Evolutionary conservation across 768 basidiomycete genomes (phyloP).

Genomic region (Serendipita sp.): DNA sequence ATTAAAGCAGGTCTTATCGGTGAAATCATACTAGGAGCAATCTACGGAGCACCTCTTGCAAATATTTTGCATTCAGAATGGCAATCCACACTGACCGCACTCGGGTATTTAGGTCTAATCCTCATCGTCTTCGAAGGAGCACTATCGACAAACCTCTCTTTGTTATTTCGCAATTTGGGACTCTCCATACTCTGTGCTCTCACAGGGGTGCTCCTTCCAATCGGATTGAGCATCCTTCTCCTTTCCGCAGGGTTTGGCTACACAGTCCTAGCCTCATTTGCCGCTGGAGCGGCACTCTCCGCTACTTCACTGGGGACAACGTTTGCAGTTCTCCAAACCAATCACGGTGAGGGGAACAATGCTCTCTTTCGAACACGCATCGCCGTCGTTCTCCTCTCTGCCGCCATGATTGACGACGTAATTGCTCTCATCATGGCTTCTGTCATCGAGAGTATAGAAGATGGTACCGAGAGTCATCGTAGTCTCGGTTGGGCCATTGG

Average conservation of each 20-base stretch:
- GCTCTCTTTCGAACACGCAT: constrained; percentile 32
- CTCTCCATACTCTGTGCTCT: constrained; percentile 34
- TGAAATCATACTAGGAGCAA: constrained; percentile 37
- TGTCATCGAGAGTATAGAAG: constrained; percentile 30
- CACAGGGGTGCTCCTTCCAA: constrained; percentile 35
- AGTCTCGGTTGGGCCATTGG: constrained; percentile 26
- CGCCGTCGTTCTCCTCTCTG: constrained; percentile 41
- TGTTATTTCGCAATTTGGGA: constrained; percentile 30
- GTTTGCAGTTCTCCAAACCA: constrained; percentile 31
- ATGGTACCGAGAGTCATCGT: neutral
- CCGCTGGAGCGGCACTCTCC: constrained; percentile 43
- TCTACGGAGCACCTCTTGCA: constrained; percentile 36
- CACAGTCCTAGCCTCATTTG: constrained; percentile 32
- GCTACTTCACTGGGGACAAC: constrained; percentile 55
- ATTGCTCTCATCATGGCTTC: constrained; percentile 43
- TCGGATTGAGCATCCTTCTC: constrained; percentile 32
- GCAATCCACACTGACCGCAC: constrained; percentile 21
- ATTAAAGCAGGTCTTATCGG: constrained; percentile 35
- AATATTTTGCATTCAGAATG: constrained; percentile 26
- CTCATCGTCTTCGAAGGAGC: constrained; percentile 35
- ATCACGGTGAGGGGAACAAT: constrained; percentile 14
- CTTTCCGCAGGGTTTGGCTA: constrained; percentile 27
- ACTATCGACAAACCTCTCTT: constrained; percentile 30
- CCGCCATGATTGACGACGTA: constrained; percentile 51
- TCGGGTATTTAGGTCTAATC: constrained; percentile 27